Base-by-base conservation (phyloP, 345 rosid species). In the Hibiscus tridactylites region DNA sequence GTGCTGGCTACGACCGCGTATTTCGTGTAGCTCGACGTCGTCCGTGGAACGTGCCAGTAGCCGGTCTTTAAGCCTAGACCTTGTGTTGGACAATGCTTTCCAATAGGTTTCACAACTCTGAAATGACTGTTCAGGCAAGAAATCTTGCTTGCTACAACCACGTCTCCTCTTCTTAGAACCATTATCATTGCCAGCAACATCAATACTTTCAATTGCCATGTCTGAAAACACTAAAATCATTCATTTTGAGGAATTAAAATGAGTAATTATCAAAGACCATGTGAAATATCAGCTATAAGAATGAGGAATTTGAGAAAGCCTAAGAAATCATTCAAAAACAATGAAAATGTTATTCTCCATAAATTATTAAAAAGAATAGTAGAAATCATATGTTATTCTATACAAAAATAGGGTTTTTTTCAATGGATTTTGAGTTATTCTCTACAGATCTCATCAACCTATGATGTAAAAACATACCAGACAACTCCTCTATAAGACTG, bases 101-200 rank as follows among this genome's bases (percentile, higher is more conserved):
- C 58, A 75, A 73, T 88, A 88, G 52, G 60, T 81, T 39, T 67
- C 59, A 79, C 83, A 89, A 75, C 76, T 87, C 59, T 83, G 77
- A 57, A 89, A 89, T 70, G 94, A 87, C 62, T 87, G 85, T 53
- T 87, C 90, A 0, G 91, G 94, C 69, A 84, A 78, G 75, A 89
- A 81, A 75, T 84, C 84, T 47, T 47, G 24, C 73, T 68, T 61
- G 15, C 79, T 85, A 26, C 5, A 12, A 10, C 52, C n/a, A 59
- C 82, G 80, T 49, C 61, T 39, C 61, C 79, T 76, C 47, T 65
- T 80, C 31, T 73, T 72, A 2, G 42, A n/a, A 15, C 71, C 63
- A 67, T n/a, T 61, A 3, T 50, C 72, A 64, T 17, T 63, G 33
- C 49, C 71, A 44, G 24, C 65, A 3, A 29, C 49, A 21, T 26